A percentile compares a stretch with the other conserved stretches of the same genome.
These are phyloP conservation scores for Chaetomium sp. DNA, from an alignment of 2,329 filamentous ascomycete species.

Conservation along the genomic window DNA sequence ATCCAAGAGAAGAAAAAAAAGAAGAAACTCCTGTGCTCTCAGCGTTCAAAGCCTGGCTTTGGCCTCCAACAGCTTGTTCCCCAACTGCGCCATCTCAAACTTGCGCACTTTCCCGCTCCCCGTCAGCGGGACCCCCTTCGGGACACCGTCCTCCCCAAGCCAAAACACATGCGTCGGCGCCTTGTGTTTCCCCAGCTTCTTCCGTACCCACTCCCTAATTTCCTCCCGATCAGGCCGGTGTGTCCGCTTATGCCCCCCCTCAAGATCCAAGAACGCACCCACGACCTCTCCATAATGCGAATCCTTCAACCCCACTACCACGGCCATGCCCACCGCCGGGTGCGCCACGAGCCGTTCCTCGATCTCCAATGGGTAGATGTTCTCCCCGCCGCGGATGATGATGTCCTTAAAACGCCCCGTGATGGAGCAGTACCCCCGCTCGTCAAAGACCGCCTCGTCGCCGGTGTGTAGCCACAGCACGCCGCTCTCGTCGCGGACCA, in stretches of 20 bases:
- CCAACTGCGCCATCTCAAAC: conserved; percentile 53
- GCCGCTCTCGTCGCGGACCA: conserved; percentile 46
- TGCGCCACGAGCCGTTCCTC: conserved; percentile 66
- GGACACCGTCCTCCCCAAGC: conserved; percentile 57
- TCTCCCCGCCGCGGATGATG: conserved; percentile 70
- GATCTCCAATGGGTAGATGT: conserved; percentile 68
- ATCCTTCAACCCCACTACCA: conserved; percentile 64
- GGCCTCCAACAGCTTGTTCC: conserved; percentile 47
- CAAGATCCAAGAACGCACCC: conserved; percentile 52
- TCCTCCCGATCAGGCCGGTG: conserved; percentile 43
- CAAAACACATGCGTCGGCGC: conserved; percentile 70
- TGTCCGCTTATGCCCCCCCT: conserved; percentile 26
- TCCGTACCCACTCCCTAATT: conserved; percentile 56
- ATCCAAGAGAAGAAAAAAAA: no score
- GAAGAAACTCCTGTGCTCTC: no score
- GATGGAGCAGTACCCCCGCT: conserved; percentile 63
- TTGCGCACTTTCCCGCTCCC: conserved; percentile 67
- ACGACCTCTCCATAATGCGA: conserved; percentile 69
- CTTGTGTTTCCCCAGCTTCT: conserved; percentile 59
- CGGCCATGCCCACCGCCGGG: conserved; percentile 53
- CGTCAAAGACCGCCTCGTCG: conserved; percentile 63
- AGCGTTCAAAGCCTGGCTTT: conserved; percentile 37
- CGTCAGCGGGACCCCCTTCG: conserved; percentile 54
- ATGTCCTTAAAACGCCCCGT: conserved; percentile 75
- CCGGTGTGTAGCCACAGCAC: conserved; percentile 60